Evolutionary conservation across 768 basidiomycete species (phyloP).

Genomic region (Phallus indusiatus): DNA sequence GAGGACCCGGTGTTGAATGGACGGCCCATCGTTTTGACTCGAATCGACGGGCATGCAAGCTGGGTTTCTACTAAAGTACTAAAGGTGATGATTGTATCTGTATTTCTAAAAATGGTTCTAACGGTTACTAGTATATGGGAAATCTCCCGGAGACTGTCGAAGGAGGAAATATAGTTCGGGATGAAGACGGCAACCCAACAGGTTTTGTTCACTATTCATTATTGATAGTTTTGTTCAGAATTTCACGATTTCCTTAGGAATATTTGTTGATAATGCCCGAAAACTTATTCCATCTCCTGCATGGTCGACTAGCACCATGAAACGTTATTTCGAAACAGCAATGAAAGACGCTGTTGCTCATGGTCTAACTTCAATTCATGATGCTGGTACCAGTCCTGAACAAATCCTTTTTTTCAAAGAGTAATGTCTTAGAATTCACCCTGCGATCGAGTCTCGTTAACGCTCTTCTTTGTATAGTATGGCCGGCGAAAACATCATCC

Average conservation of each 20-base stretch:
- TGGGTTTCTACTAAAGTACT: conserved; percentile 81
- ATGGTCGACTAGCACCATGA: conserved; percentile 46
- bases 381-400: conserved; percentile 49
- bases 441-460: not conserved
- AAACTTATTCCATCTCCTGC: conserved; percentile 55
- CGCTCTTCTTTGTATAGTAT: conserved; percentile 34
- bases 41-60: conserved; percentile 77
- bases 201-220: conserved; percentile 33
- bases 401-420: conserved; percentile 56
- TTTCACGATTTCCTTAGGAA: conserved; percentile 31
- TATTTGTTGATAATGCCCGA: conserved; percentile 88
- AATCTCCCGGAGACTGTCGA: conserved; percentile 52
- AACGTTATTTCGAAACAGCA: conserved; percentile 53
- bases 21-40: conserved; percentile 60
- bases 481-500: conserved; percentile 58
- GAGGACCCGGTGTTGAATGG: conserved; percentile 55
- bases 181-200: conserved; percentile 54
- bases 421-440: conserved; percentile 26
- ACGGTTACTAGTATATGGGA: conserved; percentile 35
- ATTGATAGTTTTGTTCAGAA: not conserved
- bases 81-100: conserved; percentile 15
- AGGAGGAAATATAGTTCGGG: conserved; percentile 70
- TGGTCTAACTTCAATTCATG: conserved; percentile 83
- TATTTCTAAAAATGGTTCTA: not conserved
- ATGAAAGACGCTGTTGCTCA: conserved; percentile 60